Evolutionary conservation across 352 stramenopile genomes (phyloP), one percentile per base, ranked within the genome.

Genomic region (Pythium myriotylum): DNA sequence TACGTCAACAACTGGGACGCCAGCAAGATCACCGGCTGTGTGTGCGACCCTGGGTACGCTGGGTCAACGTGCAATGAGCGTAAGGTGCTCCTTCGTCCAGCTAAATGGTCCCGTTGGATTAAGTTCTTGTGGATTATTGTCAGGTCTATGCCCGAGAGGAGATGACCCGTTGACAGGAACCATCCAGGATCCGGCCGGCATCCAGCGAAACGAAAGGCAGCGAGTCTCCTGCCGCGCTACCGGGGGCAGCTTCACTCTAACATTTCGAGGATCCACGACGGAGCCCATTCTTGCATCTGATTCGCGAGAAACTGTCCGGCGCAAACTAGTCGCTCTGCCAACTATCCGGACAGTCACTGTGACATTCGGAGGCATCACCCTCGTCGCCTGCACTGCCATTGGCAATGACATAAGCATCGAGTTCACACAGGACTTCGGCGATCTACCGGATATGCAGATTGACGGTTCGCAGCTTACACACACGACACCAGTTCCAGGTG

Each of bases 81-180:
- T 85, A 76, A 54, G n/a, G n/a, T n/a, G n/a, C n/a, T n/a, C n/a
- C n/a, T n/a, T n/a, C n/a, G n/a, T n/a, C n/a, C n/a, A n/a, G n/a
- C n/a, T n/a, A n/a, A n/a, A n/a, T n/a, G n/a, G 73, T 56, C 20
- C 32, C 26, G 20, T 26, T 50, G 17, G 8, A 9, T 23, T 7
- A 1, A 26, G 23, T 39, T 20, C 26, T 55, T 3, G 16, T 39
- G 24, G 13, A 32, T 10, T 16, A 22, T 14, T 26, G 12, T 27
- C 27, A 88, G 78, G 74, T 8, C 40, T 84, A 5, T 98, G 92
- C 64, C 89, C 91, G 16, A 46, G 67, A 7, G 92, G 92, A 8
- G 88, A 96, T 46, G 91, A 98, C 49, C 88, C 88, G 8, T 77
- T 96, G 33, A 97, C 86, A 3, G 83, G 83, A 3, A 92, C 78